Evolutionary conservation across 1,284 basidiomycete genomes (phyloP), one percentile per base, ranked within the genome.

Genomic region (Flammula alnicola): DNA sequence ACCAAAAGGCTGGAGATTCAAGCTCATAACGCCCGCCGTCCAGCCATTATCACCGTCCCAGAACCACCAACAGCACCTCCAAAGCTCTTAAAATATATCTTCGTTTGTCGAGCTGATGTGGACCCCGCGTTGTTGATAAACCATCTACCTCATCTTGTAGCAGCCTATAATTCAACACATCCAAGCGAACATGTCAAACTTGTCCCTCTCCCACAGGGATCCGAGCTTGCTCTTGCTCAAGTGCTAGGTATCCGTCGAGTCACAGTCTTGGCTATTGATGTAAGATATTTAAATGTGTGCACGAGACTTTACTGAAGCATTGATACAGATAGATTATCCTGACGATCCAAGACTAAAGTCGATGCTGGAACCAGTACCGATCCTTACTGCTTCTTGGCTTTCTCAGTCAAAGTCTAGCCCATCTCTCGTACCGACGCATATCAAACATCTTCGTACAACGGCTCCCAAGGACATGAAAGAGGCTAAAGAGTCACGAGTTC

Each of bases 381-480:
- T 73, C 22, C 61, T 86, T 10, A 71, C 74, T 17, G 86, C 86
- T 2, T 70, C 81, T n/a, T 93, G 88, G 88, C 74, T 88, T 9
- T 63, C 71, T 2, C 56, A 62, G 25, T 41, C 59, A 8, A 53
- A 52, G 9, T 44, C 55, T 41, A 44, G 54, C 36, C 52, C 56
- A 43, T 53, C 63, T 20, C 68, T 84, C n/a, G 73, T 89, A 31
- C 84, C 88, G 4, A 89, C 93, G 0, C 87, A 91, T 60, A 78
- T 95, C 63, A 96, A 95, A 64, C 92, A 93, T 52, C 68, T 95
- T n/a, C 80, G 79, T 17, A 95, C 93, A 0, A 85, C 84, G 17
- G 80, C 83, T 1, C 93, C 93, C 0, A 84, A 80, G 58, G 89
- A 95, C 62, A 85, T 90, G 76, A 86, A 80, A 59, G 78, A 74